Evolutionary conservation across 345 rosid species (phyloP), one percentile per base, ranked within the genome.

Genomic region (Eutrema yunnanense): DNA sequence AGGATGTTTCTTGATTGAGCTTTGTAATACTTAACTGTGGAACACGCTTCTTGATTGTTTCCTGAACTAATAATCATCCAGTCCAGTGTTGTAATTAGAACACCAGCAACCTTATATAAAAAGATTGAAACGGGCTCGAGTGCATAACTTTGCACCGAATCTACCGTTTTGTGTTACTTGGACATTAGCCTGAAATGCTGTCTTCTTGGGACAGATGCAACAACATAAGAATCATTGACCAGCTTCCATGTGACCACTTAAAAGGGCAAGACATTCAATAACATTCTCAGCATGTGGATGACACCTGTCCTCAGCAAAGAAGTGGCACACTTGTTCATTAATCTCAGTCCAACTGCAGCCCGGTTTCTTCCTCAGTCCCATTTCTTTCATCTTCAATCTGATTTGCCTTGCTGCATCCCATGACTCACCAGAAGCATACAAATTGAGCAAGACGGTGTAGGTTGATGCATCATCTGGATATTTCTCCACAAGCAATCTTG

Each of bases 301-400:
- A 29, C 82, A 76, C 57, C 55, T 79, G 61, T 86, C 91, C 57
- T 80, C 85, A 13, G 69, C 77, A 19, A 80, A 80, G 75, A 91
- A 91, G 30, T 81, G 74, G 2, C 80, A 83, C 57, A 85, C 80
- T 73, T 33, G 82, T 73, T 73, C 69, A 51, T 82, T 80, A 64
- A 89, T 81, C 82, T 89, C 96, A 58, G 87, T 86, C 92, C 96
- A 92, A 70, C 96, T 86, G 70, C 88, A 89, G 6, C 93, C 90
- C 1, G 91, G 92, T 55, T 77, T 87, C 84, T 87, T 87, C 77
- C 13, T 86, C 76, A 86, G 32, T 9, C 90, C 84, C 43, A 84
- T 61, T 74, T 84, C 85, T 75, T 82, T 84, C 86, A 86, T 85
- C 78, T 83, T 87, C 46, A 59, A 27, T 60, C 96, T 87, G 67